Evolutionary conservation across 495 filamentous ascomycete genomes (phyloP).

Genomic region (Podospora pseudopauciseta): DNA sequence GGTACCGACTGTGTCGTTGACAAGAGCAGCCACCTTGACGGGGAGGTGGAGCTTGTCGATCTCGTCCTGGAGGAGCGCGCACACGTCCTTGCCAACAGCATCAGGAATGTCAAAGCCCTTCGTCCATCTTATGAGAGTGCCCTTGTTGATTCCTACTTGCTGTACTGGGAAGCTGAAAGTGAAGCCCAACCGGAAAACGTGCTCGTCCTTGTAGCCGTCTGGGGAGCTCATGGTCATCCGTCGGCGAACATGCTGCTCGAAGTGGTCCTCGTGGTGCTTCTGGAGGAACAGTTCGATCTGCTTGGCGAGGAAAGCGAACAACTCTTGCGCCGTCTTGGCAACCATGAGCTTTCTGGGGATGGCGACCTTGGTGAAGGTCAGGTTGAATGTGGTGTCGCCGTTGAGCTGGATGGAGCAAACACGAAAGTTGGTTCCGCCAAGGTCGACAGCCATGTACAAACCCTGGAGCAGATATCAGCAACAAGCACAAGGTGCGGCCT

Average conservation of each 20-base stretch:
- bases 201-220: constrained; percentile 56
- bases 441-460: constrained; percentile 90
- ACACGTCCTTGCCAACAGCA: constrained; percentile 91
- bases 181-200: constrained; percentile 88
- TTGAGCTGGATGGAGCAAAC: constrained; percentile 92
- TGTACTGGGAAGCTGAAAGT: constrained; percentile 97
- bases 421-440: constrained; percentile 96
- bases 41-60: constrained; percentile 84
- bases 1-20: constrained; percentile 97
- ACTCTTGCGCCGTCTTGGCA: constrained; percentile 76
- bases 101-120: constrained; percentile 97
- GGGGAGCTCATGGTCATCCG: constrained; percentile 52
- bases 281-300: constrained; percentile 86
- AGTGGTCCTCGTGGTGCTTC: constrained; percentile 86
- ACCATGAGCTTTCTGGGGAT: constrained; percentile 89
- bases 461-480: constrained; percentile 55
- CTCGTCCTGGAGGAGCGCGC: constrained; percentile 81
- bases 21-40: constrained; percentile 87
- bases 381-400: constrained; percentile 86
- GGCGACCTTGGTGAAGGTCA: constrained; percentile 86
- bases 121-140: constrained; percentile 90
- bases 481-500: background rate
- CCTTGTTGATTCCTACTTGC: constrained; percentile 89
- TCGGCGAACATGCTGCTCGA: constrained; percentile 62
- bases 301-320: constrained; percentile 89